Conservation (phyloP, 495 filamentous ascomycete genomes). For the Penicillium manginii region DNA sequence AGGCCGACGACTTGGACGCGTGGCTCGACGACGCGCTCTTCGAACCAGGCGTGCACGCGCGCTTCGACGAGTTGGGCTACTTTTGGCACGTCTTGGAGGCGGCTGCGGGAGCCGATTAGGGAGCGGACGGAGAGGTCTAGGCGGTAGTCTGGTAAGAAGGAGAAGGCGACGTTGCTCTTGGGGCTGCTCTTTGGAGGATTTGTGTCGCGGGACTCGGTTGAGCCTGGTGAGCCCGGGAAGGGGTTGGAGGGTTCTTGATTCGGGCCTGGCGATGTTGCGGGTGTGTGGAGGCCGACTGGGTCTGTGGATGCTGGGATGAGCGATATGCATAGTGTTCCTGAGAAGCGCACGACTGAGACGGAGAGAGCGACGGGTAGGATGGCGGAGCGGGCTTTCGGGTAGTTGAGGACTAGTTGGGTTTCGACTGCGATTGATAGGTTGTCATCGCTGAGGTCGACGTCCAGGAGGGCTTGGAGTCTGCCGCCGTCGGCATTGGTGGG, state of each 20-base stretch:
- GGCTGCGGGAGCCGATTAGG: slow-evolving; percentile 85
- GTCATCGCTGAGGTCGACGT: slow-evolving; percentile 90
- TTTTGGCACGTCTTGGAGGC: slow-evolving; percentile 95
- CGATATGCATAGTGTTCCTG: slow-evolving; percentile 88
- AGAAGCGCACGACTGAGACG: slow-evolving; percentile 90
- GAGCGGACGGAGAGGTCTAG: slow-evolving; percentile 90
- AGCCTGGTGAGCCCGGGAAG: slow-evolving; percentile 19
- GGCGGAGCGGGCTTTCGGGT: slow-evolving; percentile 83
- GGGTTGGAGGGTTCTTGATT: slow-evolving; percentile 7
- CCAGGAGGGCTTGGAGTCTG: slow-evolving; percentile 90
- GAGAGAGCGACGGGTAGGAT: slow-evolving; percentile 92
- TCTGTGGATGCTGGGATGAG: slow-evolving; percentile 70
- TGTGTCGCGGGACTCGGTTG: slow-evolving; percentile 19
- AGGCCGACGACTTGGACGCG: slow-evolving; percentile 93
- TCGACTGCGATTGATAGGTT: slow-evolving; percentile 93
- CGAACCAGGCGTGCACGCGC: slow-evolving; percentile 93
- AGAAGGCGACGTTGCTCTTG: slow-evolving; percentile 88
- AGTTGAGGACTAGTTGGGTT: slow-evolving; percentile 92
- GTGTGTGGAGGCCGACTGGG: slow-evolving; percentile 39
- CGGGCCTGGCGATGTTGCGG: slow-evolving; percentile 28
- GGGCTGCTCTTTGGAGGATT: slow-evolving; percentile 42
- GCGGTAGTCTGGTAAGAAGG: slow-evolving; percentile 93
- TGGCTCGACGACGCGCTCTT: slow-evolving; percentile 93
- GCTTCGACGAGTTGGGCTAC: slow-evolving; percentile 94
- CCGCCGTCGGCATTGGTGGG: slow-evolving; percentile 53